Conservation (phyloP, 768 basidiomycete species). For the Neoboletus magnificus region DNA sequence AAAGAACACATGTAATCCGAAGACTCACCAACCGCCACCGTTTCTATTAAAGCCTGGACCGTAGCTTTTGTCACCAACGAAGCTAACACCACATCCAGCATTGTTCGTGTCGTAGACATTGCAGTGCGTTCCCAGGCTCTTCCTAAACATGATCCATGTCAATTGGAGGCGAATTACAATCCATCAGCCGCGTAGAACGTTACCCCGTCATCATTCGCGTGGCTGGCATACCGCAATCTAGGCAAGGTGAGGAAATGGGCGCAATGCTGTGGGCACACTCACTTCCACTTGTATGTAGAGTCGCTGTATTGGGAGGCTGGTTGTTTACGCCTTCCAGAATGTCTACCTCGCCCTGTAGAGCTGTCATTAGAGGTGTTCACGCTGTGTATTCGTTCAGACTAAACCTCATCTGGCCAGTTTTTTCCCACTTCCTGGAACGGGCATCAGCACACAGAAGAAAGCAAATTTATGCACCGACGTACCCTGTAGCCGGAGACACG, state of each 20-base stretch:
- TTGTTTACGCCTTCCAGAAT: constrained; percentile 32
- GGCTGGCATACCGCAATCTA: constrained; percentile 28
- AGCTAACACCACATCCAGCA: constrained; percentile 30
- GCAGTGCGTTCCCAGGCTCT: constrained; percentile 21
- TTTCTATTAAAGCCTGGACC: constrained; percentile 32
- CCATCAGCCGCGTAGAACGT: not conserved
- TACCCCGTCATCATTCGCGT: constrained; percentile 29
- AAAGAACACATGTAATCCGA: not conserved
- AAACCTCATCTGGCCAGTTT: constrained; percentile 17
- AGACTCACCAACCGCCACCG: constrained; percentile 32
- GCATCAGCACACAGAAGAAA: not conserved
- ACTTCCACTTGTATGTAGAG: constrained; percentile 22
- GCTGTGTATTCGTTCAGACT: not conserved
- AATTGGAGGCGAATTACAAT: not conserved
- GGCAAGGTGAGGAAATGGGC: not conserved
- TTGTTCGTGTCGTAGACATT: constrained; percentile 21
- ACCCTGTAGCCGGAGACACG: not conserved
- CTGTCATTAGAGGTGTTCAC: not conserved
- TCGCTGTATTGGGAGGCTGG: constrained; percentile 21
- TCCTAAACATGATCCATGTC: constrained; percentile 2
- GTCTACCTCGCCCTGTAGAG: constrained; percentile 21
- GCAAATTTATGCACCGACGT: not conserved
- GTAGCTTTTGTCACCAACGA: constrained; percentile 23
- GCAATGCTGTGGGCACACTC: not conserved
- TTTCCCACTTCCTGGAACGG: constrained; percentile 17